A percentile compares a stretch with the other conserved stretches of the same genome.
These are phyloP conservation scores for Solanum virginianum DNA, from an alignment of 257 asterid genomes.

Conservation along the genomic window DNA sequence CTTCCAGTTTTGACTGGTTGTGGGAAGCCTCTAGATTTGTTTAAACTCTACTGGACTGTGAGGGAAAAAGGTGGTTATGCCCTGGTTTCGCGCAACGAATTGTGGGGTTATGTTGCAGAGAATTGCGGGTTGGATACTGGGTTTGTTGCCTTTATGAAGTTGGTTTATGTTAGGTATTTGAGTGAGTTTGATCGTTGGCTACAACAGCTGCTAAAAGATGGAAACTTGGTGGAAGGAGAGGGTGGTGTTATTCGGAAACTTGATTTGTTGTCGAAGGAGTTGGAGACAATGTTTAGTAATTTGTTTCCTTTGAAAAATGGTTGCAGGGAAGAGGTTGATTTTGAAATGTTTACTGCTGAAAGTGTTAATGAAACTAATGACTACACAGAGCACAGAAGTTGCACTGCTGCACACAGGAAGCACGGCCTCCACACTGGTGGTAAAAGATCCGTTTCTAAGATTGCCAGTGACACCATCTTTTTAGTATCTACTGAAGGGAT, in stretches of 20 bases:
- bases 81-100: constrained; percentile 15
- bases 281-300: constrained; percentile 15
- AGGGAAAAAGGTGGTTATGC: constrained; percentile 47
- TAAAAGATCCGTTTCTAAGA: constrained; percentile 1
- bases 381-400: neutral
- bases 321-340: neutral
- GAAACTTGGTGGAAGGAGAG: constrained; percentile 10
- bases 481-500: constrained; percentile 10
- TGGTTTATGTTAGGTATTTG: constrained; percentile 48
- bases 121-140: constrained; percentile 36
- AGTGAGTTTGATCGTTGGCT: constrained; percentile 52
- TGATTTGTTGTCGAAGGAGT: constrained; percentile 32
- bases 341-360: constrained; percentile 1
- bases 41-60: constrained; percentile 54
- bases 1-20: constrained; percentile 37
- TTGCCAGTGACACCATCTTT: neutral
- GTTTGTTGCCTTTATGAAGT: constrained; percentile 22
- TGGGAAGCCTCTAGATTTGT: constrained; percentile 46
- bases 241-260: constrained; percentile 17
- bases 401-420: neutral
- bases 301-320: neutral
- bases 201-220: constrained; percentile 5
- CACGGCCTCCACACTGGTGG: neutral
- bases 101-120: constrained; percentile 51
- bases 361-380: neutral